Evolutionary conservation across 2,329 filamentous ascomycete genomes (phyloP).

Genomic region (Akanthomyces dipterigenus): DNA sequence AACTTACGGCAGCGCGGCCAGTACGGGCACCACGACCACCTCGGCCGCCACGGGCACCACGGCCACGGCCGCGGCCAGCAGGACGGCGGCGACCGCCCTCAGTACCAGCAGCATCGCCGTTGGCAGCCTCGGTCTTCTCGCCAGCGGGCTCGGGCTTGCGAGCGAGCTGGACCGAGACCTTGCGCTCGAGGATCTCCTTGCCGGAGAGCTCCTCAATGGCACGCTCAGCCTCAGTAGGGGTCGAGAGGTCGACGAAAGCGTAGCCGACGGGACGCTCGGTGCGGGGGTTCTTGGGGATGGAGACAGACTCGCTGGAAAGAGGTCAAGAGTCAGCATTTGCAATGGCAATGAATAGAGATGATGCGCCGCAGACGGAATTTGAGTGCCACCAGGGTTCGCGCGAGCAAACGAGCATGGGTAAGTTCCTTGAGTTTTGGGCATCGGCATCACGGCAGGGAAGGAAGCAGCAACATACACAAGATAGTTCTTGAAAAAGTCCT

Average conservation of each 20-base stretch:
- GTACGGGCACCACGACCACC: slow-evolving; percentile 50
- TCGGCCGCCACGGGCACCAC: slow-evolving; percentile 62
- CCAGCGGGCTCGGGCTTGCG: slow-evolving; percentile 88
- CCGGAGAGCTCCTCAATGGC: slow-evolving; percentile 93
- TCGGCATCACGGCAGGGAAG: not conserved
- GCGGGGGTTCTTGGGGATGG: slow-evolving; percentile 98
- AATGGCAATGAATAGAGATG: not conserved
- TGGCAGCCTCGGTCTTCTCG: slow-evolving; percentile 67
- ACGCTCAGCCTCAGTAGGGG: slow-evolving; percentile 87
- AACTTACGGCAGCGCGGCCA: slow-evolving; percentile 36
- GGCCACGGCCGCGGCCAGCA: slow-evolving; percentile 60
- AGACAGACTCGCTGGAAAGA: slow-evolving; percentile 78
- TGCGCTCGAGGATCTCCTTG: slow-evolving; percentile 96
- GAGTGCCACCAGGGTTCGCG: not conserved
- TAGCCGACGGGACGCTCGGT: slow-evolving; percentile 98
- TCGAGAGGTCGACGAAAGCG: slow-evolving; percentile 96
- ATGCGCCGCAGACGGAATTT: not conserved
- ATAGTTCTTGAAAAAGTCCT: slow-evolving; percentile 99
- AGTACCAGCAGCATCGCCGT: slow-evolving; percentile 66
- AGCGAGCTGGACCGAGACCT: slow-evolving; percentile 97
- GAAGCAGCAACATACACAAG: slow-evolving; percentile 73
- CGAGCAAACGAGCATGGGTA: not conserved
- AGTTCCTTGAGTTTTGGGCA: not conserved
- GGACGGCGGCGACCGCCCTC: slow-evolving; percentile 58
- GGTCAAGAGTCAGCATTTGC: slow-evolving; percentile 22